Evolutionary conservation across 176 grass and related monocot species (phyloP).

Genomic region (Cenchrus purpureus): DNA sequence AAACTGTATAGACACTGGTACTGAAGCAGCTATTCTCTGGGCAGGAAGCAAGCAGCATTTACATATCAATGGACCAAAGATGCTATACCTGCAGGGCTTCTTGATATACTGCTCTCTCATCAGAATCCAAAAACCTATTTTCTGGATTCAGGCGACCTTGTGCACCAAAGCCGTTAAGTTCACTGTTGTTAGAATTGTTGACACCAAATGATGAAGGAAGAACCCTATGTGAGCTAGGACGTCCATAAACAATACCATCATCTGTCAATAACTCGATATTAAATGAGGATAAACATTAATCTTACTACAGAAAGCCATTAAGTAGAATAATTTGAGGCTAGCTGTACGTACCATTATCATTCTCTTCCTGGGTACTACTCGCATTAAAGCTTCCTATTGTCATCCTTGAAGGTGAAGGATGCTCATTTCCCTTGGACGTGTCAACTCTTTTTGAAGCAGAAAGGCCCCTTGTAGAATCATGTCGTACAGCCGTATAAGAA

Average conservation of each 20-base stretch:
- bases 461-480: slow-evolving; percentile 36
- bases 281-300: slow-evolving; percentile 33
- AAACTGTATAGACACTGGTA: not conserved
- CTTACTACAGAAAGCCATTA: not conserved
- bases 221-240: slow-evolving; percentile 56
- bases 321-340: slow-evolving; percentile 30
- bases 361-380: slow-evolving; percentile 21
- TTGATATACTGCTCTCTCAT: slow-evolving; percentile 85
- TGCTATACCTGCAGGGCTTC: slow-evolving; percentile 89
- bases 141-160: slow-evolving; percentile 59
- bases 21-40: slow-evolving; percentile 29
- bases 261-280: slow-evolving; percentile 39
- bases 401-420: slow-evolving; percentile 48
- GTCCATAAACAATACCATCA: slow-evolving; percentile 62
- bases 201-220: slow-evolving; percentile 58
- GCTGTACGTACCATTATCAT: slow-evolving; percentile 43
- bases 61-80: slow-evolving; percentile 10
- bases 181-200: slow-evolving; percentile 43
- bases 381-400: slow-evolving; percentile 26
- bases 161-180: slow-evolving; percentile 48
- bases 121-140: slow-evolving; percentile 66
- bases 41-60: slow-evolving; percentile 14
- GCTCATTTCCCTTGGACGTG: slow-evolving; percentile 33
- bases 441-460: slow-evolving; percentile 35
- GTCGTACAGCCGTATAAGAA: slow-evolving; percentile 26